Evolutionary conservation across 805 yeast species (phyloP).

Genomic region (Candida nemodendra): DNA sequence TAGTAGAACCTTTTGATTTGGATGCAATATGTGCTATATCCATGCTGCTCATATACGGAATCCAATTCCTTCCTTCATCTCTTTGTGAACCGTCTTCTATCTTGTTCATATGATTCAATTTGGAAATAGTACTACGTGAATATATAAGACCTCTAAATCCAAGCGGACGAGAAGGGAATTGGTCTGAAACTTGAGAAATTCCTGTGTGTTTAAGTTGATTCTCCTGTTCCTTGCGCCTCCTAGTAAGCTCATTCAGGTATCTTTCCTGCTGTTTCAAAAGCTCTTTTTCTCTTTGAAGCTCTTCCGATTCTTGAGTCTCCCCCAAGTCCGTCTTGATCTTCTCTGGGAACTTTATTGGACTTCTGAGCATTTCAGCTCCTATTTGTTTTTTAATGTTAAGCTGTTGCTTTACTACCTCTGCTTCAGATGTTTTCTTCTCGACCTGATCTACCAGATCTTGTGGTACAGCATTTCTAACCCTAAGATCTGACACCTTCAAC

Average conservation of each 20-base stretch:
- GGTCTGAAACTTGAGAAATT: slow-evolving; percentile 20
- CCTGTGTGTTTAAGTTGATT: slow-evolving; percentile 18
- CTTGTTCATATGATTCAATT: slow-evolving; percentile 8
- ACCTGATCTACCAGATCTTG: no score
- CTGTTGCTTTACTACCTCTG: no score
- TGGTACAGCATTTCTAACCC: no score
- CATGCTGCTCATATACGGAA: slow-evolving; percentile 5
- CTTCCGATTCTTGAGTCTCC: neutral
- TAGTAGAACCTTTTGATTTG: neutral
- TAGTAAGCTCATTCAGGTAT: slow-evolving; percentile 7
- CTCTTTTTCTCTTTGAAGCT: neutral
- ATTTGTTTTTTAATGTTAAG: no score
- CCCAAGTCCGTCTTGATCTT: no score
- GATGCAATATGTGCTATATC: neutral
- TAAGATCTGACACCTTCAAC: no score
- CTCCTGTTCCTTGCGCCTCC: slow-evolving; percentile 20
- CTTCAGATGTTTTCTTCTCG: no score
- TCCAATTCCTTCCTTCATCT: slow-evolving; percentile 15
- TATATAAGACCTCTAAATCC: slow-evolving; percentile 15
- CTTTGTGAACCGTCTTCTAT: slow-evolving; percentile 8
- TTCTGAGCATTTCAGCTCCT: no score
- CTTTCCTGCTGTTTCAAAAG: neutral
- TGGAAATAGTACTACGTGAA: slow-evolving; percentile 25
- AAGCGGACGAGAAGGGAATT: slow-evolving; percentile 8
- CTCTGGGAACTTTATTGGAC: no score